phyloP scores from a whole-genome alignment of 176 grass and related monocot genomes.

The Calamus simplicifolius region DNA sequence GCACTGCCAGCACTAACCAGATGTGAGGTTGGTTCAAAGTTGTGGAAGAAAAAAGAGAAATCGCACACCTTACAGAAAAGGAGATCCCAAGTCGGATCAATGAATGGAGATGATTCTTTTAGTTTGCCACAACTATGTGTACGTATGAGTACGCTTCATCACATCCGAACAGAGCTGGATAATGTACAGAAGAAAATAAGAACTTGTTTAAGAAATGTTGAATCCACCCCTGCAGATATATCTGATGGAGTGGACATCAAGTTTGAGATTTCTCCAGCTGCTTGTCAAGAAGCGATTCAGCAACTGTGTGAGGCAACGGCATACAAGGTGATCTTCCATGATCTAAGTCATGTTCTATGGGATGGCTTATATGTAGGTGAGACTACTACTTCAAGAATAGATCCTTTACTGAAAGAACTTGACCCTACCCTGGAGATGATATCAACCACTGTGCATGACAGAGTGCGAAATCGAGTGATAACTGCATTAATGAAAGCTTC shows the following conservation, averaged over 20 bases:
- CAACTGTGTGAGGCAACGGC: conserved; percentile 84
- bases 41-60: conserved; percentile 90
- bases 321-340: conserved; percentile 81
- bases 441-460: conserved; percentile 79
- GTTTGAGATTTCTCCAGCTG: conserved; percentile 65
- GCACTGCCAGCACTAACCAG: conserved; percentile 68
- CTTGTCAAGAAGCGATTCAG: conserved; percentile 83
- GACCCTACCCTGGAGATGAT: conserved; percentile 80
- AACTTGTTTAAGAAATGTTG: conserved; percentile 87
- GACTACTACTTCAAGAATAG: conserved; percentile 51
- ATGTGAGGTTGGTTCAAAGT: conserved; percentile 91
- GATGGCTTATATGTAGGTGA: conserved; percentile 76
- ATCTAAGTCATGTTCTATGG: conserved; percentile 78
- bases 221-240: conserved; percentile 86
- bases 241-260: conserved; percentile 80
- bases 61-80: conserved; percentile 57
- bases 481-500: conserved; percentile 89
- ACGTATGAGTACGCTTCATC: conserved; percentile 80
- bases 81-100: conserved; percentile 50
- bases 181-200: conserved; percentile 90
- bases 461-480: conserved; percentile 75
- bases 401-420: conserved; percentile 58
- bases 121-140: conserved; percentile 76
- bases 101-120: conserved; percentile 53
- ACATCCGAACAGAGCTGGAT: conserved; percentile 66